phyloP scores from a whole-genome alignment of 805 yeast genomes.

The Suhomyces kilbournensis region DNA sequence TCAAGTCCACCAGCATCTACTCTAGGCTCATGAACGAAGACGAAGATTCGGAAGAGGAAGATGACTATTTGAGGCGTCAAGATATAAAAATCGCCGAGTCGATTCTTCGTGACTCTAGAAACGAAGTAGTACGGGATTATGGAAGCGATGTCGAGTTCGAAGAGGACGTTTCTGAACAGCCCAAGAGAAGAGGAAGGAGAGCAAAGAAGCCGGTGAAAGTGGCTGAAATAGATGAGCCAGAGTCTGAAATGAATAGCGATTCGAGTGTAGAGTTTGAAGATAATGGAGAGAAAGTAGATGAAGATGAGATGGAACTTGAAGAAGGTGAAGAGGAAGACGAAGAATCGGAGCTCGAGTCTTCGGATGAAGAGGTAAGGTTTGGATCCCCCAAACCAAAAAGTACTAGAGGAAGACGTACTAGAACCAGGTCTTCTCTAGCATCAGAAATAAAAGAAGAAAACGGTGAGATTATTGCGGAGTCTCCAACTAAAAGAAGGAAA shows the following conservation, averaged over 20 bases:
- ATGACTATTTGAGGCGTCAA: constrained; percentile 31
- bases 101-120: constrained; percentile 24
- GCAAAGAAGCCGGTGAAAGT: neutral
- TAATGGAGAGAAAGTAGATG: neutral
- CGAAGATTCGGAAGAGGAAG: constrained; percentile 28
- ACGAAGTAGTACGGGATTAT: constrained; percentile 9
- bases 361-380: constrained; percentile 5
- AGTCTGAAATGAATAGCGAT: constrained; percentile 20
- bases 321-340: constrained; percentile 9
- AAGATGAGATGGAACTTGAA: constrained; percentile 2
- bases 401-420: neutral
- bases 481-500: neutral
- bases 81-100: constrained; percentile 46
- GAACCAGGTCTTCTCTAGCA: neutral
- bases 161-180: constrained; percentile 15
- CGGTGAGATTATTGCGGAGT: neutral
- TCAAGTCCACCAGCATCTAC: constrained; percentile 25
- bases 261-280: constrained; percentile 7
- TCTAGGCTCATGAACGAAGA: constrained; percentile 31
- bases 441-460: neutral
- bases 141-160: constrained; percentile 24
- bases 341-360: constrained; percentile 4
- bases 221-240: neutral
- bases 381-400: neutral
- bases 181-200: constrained; percentile 2